Evolutionary conservation across 148 eudicot species (phyloP).

Genomic region (Rhododendron williamsianum): DNA sequence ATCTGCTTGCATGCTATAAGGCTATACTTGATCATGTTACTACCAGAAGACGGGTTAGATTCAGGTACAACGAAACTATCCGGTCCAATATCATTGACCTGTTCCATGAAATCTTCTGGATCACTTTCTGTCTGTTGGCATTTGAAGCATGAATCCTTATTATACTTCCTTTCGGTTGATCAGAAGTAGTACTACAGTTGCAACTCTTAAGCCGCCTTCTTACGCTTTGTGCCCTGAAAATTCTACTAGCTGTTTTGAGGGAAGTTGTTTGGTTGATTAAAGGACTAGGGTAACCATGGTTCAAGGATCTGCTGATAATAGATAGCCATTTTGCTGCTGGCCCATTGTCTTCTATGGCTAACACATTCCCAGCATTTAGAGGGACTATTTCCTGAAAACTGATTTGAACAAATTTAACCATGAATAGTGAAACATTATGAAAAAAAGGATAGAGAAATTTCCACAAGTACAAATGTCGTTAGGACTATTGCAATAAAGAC

Average conservation of each 20-base stretch:
- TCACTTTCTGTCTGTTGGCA: conserved; percentile 29
- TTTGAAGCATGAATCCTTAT: conserved; percentile 46
- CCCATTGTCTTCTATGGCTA: conserved; percentile 64
- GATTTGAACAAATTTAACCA: not conserved
- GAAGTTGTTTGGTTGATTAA: conserved; percentile 19
- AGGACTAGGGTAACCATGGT: conserved; percentile 6
- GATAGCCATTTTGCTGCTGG: conserved; percentile 67
- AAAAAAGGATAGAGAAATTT: not conserved
- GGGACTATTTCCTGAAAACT: conserved; percentile 83
- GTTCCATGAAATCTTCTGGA: conserved; percentile 35
- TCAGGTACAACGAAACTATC: conserved; percentile 24
- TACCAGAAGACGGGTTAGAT: conserved; percentile 11
- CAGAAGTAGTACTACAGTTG: conserved; percentile 38
- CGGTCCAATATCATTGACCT: conserved; percentile 35
- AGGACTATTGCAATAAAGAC: conserved; percentile 9
- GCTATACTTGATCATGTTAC: conserved; percentile 27
- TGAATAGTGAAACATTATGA: not conserved
- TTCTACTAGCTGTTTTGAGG: conserved; percentile 49
- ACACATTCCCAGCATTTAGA: conserved; percentile 72
- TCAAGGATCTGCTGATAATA: conserved; percentile 52
- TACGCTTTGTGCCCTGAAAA: conserved; percentile 43
- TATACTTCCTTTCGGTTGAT: conserved; percentile 36
- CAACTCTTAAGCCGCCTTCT: conserved; percentile 48
- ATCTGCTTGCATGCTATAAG: conserved; percentile 55
- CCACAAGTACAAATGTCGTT: not conserved